These are phyloP conservation scores for Sequoia sempervirens DNA, from an alignment of 75 land plant genomes.

Conservation along the genomic window DNA sequence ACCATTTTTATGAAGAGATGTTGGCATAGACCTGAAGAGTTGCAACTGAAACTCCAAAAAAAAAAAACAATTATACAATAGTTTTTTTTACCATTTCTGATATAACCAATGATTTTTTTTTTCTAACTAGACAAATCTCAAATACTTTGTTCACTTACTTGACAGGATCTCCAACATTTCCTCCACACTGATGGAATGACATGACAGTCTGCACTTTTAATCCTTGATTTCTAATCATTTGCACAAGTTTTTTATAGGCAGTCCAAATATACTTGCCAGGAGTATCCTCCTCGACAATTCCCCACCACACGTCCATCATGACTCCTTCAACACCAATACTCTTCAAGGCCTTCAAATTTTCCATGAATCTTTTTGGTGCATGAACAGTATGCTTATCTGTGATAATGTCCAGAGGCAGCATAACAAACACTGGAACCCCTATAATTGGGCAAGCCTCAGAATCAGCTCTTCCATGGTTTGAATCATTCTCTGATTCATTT, in stretches of 20 bases:
- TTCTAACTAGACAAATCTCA: too few species aligned
- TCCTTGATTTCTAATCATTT: constrained; percentile 31
- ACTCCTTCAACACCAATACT: constrained; percentile 42
- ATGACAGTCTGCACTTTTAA: constrained; percentile 46
- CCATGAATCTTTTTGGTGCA: constrained; percentile 20
- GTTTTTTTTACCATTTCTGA: too few species aligned
- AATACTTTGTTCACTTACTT: neutral
- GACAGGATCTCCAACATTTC: constrained; percentile 34
- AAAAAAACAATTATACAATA: too few species aligned
- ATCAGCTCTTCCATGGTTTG: too few species aligned
- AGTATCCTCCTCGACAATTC: constrained; percentile 51
- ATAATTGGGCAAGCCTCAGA: too few species aligned
- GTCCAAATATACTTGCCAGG: constrained; percentile 33
- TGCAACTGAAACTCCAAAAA: too few species aligned
- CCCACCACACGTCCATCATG: constrained; percentile 55
- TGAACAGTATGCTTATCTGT: constrained; percentile 19
- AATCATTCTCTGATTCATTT: too few species aligned
- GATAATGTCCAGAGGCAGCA: neutral
- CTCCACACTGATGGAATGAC: constrained; percentile 55
- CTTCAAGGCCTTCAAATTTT: constrained; percentile 27
- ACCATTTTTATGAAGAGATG: too few species aligned
- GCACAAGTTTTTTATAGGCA: constrained; percentile 30
- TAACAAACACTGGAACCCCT: too few species aligned
- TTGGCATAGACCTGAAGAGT: too few species aligned
- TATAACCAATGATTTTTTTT: too few species aligned